Conservation (phyloP, 495 filamentous ascomycete genomes). For the Choiromyces venosus region DNA sequence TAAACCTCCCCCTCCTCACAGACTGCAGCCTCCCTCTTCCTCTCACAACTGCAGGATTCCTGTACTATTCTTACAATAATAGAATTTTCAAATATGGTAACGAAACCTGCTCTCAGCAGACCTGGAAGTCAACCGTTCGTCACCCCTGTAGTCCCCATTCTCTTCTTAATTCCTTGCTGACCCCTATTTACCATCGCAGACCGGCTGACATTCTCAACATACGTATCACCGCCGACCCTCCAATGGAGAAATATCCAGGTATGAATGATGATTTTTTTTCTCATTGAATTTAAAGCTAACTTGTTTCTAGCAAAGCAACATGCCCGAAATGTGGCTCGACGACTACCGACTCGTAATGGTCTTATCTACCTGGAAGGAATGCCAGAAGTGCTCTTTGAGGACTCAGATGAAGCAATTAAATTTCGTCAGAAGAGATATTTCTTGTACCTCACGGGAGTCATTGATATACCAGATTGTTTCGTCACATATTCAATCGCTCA, state of each 20-base stretch:
- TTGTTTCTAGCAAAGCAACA: conserved; percentile 65
- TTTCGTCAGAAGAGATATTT: conserved; percentile 68
- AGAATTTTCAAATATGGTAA: neutral
- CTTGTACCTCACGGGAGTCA: conserved; percentile 59
- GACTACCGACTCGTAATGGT: conserved; percentile 58
- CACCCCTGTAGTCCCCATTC: neutral
- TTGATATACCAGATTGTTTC: conserved; percentile 55
- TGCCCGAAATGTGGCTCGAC: conserved; percentile 63
- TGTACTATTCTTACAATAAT: neutral
- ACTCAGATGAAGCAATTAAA: conserved; percentile 55
- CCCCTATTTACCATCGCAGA: neutral
- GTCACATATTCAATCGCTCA: conserved; percentile 59
- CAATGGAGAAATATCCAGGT: conserved; percentile 36
- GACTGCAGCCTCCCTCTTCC: neutral
- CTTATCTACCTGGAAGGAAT: conserved; percentile 58
- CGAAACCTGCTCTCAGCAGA: neutral
- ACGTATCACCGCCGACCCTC: conserved; percentile 23
- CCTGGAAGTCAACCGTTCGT: neutral
- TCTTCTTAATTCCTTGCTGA: neutral
- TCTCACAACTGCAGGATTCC: neutral
- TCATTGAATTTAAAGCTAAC: conserved; percentile 15
- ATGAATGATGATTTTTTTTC: neutral
- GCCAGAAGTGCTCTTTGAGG: conserved; percentile 50
- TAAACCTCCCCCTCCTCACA: neutral
- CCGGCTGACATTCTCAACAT: conserved; percentile 17